These are phyloP conservation scores for Chaetomidium leptoderma DNA, from an alignment of 495 filamentous ascomycete genomes.

Conservation along the genomic window DNA sequence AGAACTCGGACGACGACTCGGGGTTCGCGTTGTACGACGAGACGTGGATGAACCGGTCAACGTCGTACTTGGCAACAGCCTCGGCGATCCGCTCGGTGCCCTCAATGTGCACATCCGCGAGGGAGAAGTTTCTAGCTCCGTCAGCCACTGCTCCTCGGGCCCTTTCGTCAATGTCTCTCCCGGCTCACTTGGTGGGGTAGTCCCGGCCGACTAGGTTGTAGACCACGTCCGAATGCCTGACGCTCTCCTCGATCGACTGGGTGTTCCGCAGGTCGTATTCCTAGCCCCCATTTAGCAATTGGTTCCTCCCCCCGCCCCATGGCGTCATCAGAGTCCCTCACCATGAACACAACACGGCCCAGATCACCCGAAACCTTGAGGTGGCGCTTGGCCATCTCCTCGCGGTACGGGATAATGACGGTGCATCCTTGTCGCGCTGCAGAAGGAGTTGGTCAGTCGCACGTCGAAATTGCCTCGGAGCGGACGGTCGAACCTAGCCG, in stretches of 20 bases:
- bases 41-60: conserved; percentile 95
- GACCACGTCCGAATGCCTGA: conserved; percentile 93
- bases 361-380: conserved; percentile 93
- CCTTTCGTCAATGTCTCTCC: not conserved
- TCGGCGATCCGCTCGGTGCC: conserved; percentile 92
- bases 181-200: conserved; percentile 88
- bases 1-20: conserved; percentile 80
- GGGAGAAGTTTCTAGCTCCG: conserved; percentile 73
- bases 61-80: conserved; percentile 95
- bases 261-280: conserved; percentile 97
- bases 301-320: not conserved
- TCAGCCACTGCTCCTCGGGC: conserved; percentile 30
- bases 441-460: conserved; percentile 22
- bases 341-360: conserved; percentile 79
- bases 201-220: conserved; percentile 92
- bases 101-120: conserved; percentile 90
- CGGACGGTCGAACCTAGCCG: conserved; percentile 64
- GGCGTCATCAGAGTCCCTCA: conserved; percentile 43
- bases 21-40: conserved; percentile 88
- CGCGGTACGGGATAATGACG: conserved; percentile 87
- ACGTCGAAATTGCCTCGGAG: conserved; percentile 21
- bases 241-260: conserved; percentile 90
- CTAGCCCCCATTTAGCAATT: conserved; percentile 41
- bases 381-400: conserved; percentile 97
- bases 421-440: conserved; percentile 86